Conservation (phyloP, 176 grass and related monocot genomes). For the Musa beccarii region DNA sequence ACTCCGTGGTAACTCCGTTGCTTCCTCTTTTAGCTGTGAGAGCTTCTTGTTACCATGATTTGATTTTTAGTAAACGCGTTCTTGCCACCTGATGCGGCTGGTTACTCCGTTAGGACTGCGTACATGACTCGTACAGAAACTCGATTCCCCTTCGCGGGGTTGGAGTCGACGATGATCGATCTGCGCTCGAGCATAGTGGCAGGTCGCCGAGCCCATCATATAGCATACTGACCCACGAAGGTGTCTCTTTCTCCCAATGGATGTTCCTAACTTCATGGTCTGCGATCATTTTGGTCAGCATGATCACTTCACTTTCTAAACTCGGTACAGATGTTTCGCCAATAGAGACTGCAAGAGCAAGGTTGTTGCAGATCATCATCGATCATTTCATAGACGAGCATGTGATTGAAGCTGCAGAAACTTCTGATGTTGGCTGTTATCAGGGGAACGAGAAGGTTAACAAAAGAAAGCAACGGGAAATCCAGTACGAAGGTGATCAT, state of each 20-base stretch:
- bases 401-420: slow-evolving; percentile 57
- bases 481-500: slow-evolving; percentile 60
- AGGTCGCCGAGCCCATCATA: slow-evolving; percentile 49
- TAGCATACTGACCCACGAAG: slow-evolving; percentile 52
- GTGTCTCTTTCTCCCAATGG: slow-evolving; percentile 14
- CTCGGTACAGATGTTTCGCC: slow-evolving; percentile 56
- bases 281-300: neutral
- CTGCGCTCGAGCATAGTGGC: slow-evolving; percentile 50
- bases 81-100: neutral
- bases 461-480: slow-evolving; percentile 70
- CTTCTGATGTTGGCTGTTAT: slow-evolving; percentile 24
- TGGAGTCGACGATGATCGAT: slow-evolving; percentile 57
- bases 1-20: slow-evolving; percentile 37
- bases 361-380: slow-evolving; percentile 64
- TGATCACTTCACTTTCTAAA: neutral
- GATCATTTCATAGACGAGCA: slow-evolving; percentile 64
- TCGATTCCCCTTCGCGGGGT: slow-evolving; percentile 46
- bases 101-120: slow-evolving; percentile 36
- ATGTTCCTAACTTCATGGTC: neutral
- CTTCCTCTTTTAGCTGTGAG: neutral
- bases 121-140: slow-evolving; percentile 52
- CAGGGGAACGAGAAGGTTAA: slow-evolving; percentile 41
- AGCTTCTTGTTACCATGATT: neutral
- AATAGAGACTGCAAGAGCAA: slow-evolving; percentile 55
- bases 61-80: too few species aligned